Evolutionary conservation across 2,329 filamentous ascomycete species (phyloP).

Genomic region (Ilyonectria mors-panacis): DNA sequence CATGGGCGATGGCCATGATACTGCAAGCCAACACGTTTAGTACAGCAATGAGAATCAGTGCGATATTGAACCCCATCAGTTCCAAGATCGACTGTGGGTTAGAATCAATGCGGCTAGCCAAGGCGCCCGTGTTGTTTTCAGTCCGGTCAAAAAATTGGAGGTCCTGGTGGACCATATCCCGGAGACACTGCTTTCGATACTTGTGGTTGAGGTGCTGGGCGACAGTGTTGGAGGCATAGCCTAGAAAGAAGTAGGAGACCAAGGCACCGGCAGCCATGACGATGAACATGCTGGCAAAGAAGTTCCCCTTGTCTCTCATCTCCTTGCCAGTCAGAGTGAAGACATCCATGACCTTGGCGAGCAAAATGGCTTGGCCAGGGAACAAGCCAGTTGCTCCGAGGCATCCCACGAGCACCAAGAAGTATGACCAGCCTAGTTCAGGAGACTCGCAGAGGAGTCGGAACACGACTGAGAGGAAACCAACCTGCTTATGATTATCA

Average conservation of each 20-base stretch:
- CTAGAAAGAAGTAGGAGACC: constrained; percentile 59
- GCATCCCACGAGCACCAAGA: constrained; percentile 51
- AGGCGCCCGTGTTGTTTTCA: constrained; percentile 57
- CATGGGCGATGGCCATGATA: constrained; percentile 60
- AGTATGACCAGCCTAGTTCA: constrained; percentile 54
- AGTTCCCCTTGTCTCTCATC: constrained; percentile 61
- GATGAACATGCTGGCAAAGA: constrained; percentile 70
- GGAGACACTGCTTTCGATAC: constrained; percentile 45
- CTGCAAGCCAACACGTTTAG: constrained; percentile 56
- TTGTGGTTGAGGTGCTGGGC: constrained; percentile 49
- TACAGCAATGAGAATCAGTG: constrained; percentile 55
- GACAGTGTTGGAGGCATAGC: constrained; percentile 53
- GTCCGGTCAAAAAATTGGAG: constrained; percentile 59
- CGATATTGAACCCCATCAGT: constrained; percentile 60
- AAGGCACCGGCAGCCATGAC: constrained; percentile 63
- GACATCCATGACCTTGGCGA: constrained; percentile 59
- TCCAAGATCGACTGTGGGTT: constrained; percentile 58
- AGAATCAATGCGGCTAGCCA: constrained; percentile 54
- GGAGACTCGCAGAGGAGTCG: constrained; percentile 57
- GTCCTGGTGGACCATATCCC: constrained; percentile 57
- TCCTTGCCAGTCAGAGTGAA: constrained; percentile 54
- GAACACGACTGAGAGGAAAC: constrained; percentile 49
- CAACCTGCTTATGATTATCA: constrained; percentile 51
- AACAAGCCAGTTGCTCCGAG: constrained; percentile 54
- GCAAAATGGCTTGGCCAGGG: constrained; percentile 61